phyloP scores from a whole-genome alignment of 495 filamentous ascomycete species.

The Trichocladium uniseriatum region DNA sequence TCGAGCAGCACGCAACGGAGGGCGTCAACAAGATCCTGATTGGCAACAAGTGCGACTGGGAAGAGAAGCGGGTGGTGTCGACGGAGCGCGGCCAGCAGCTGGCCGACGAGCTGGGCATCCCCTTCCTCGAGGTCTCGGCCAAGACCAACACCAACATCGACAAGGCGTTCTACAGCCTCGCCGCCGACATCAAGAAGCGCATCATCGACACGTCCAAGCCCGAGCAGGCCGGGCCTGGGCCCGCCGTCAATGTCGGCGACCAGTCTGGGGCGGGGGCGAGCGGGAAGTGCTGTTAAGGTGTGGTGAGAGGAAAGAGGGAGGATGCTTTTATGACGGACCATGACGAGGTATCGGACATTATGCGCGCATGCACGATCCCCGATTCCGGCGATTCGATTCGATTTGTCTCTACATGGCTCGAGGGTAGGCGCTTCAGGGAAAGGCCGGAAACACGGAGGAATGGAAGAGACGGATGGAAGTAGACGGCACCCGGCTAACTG shows the following conservation, averaged over 20 bases:
- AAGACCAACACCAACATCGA: slow-evolving; percentile 99
- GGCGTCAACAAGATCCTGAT: slow-evolving; percentile 99
- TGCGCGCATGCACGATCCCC: too few species aligned
- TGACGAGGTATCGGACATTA: too few species aligned
- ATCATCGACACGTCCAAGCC: slow-evolving; percentile 79
- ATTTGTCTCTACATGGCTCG: too few species aligned
- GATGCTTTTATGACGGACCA: too few species aligned
- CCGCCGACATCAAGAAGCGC: slow-evolving; percentile 94
- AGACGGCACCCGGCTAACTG: too few species aligned
- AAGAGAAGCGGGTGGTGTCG: slow-evolving; percentile 91
- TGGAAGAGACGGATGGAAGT: too few species aligned
- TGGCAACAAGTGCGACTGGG: slow-evolving; percentile 99
- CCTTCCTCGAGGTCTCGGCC: slow-evolving; percentile 95
- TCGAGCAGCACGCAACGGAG: slow-evolving; percentile 97
- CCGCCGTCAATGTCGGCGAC: slow-evolving; percentile 64
- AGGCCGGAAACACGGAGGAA: too few species aligned
- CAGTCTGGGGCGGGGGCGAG: slow-evolving; percentile 50
- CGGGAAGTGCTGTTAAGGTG: slow-evolving; percentile 76
- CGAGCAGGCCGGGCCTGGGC: slow-evolving; percentile 50
- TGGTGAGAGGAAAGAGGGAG: too few species aligned
- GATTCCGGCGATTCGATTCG: too few species aligned
- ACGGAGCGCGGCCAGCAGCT: slow-evolving; percentile 89
- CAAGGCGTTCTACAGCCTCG: slow-evolving; percentile 94
- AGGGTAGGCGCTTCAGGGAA: too few species aligned
- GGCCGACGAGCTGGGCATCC: slow-evolving; percentile 92